phyloP scores from a whole-genome alignment of 2,329 filamentous ascomycete genomes.

The Exophiala calicioides region DNA sequence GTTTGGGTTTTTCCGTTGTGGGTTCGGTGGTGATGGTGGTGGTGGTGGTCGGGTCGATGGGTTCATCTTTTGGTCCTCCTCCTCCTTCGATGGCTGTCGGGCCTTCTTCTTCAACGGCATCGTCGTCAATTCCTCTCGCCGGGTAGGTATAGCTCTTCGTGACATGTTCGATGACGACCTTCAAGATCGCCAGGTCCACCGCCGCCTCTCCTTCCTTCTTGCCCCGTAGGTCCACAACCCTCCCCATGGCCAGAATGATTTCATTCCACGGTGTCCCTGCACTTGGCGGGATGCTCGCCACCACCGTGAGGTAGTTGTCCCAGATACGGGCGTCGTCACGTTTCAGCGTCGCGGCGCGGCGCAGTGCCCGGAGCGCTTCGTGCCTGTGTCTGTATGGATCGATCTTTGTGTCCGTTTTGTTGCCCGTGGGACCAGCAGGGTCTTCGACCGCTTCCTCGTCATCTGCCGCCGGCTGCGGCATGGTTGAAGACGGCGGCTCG shows the following conservation, averaged over 20 bases:
- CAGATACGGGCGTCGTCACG: conserved; percentile 90
- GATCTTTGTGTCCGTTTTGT: conserved; percentile 32
- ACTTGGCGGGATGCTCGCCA: conserved; percentile 69
- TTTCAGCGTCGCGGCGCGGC: conserved; percentile 80
- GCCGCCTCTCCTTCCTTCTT: conserved; percentile 69
- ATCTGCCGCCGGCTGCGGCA: not conserved
- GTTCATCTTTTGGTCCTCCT: no score
- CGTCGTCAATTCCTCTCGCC: conserved; percentile 11
- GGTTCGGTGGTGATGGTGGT: conserved; percentile 40
- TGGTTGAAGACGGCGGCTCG: not conserved
- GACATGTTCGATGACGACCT: conserved; percentile 70
- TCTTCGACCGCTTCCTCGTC: conserved; percentile 31
- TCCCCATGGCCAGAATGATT: conserved; percentile 71
- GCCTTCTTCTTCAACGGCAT: not conserved
- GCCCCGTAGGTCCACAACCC: conserved; percentile 73
- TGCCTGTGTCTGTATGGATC: conserved; percentile 65
- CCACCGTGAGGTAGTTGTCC: conserved; percentile 92
- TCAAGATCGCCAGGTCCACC: conserved; percentile 72
- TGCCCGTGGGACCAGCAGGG: no score
- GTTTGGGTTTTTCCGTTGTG: conserved; percentile 45
- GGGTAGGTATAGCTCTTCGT: conserved; percentile 51
- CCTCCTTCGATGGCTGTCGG: not conserved
- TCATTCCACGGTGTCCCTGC: conserved; percentile 63
- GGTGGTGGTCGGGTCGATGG: conserved; percentile 35
- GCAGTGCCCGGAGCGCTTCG: conserved; percentile 81